Evolutionary conservation across 1,139 yeast species (phyloP).

Genomic region (Debaryomycetaceae sp.): DNA sequence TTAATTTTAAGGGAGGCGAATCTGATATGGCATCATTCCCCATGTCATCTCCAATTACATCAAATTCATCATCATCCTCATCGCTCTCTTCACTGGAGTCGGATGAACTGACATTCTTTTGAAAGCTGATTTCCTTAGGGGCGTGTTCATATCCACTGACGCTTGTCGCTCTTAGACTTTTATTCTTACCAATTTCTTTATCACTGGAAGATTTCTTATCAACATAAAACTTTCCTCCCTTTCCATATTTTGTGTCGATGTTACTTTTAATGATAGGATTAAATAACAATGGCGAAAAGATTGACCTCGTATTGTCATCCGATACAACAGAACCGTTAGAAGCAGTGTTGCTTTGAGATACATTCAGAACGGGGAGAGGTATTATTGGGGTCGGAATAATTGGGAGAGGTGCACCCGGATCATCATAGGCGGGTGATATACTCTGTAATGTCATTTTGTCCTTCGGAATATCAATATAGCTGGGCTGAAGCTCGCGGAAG

Average conservation of each 20-base stretch:
- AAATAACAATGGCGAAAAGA: slow-evolving; percentile 76
- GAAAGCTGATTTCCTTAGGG: slow-evolving; percentile 3
- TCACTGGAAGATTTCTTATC: slow-evolving; percentile 28
- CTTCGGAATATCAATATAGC: slow-evolving; percentile 51
- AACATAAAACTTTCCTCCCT: slow-evolving; percentile 82
- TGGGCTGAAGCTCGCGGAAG: slow-evolving; percentile 8
- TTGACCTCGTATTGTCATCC: slow-evolving; percentile 32
- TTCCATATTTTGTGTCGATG: slow-evolving; percentile 78
- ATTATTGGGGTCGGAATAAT: slow-evolving; percentile 55
- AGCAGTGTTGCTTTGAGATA: slow-evolving; percentile 10
- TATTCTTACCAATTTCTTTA: slow-evolving; percentile 20
- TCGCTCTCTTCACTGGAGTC: slow-evolving; percentile 33
- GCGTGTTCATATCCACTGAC: slow-evolving; percentile 33
- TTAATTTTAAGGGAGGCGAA: slow-evolving; percentile 30
- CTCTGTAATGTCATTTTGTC: slow-evolving; percentile 49
- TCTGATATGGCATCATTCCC: slow-evolving; percentile 13
- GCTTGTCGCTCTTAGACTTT: slow-evolving; percentile 37
- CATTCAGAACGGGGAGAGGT: slow-evolving; percentile 19
- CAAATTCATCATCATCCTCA: slow-evolving; percentile 26
- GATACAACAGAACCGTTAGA: slow-evolving; percentile 9
- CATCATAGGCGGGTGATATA: slow-evolving; percentile 55
- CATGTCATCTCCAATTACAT: slow-evolving; percentile 6
- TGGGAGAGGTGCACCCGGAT: slow-evolving; percentile 82
- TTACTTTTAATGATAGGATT: slow-evolving; percentile 73
- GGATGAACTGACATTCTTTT: slow-evolving; percentile 3